A percentile compares a stretch with the other conserved stretches of the same genome.
These are phyloP conservation scores for Penicillium sp. DNA, from an alignment of 2,329 filamentous ascomycete genomes.

Conservation along the genomic window DNA sequence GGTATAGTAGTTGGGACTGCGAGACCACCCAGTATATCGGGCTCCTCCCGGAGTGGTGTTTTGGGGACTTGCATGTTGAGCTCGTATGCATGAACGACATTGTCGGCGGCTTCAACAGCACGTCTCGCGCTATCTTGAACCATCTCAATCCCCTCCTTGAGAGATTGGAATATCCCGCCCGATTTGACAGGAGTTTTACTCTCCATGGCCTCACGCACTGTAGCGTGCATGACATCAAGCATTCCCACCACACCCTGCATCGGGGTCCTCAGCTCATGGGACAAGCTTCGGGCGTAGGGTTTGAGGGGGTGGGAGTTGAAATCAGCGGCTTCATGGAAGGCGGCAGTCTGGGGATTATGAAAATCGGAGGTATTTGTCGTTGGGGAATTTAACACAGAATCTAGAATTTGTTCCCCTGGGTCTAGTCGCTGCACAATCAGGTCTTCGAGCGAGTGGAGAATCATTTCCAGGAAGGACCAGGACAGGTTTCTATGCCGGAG, in stretches of 20 bases:
- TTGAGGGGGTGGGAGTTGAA: conserved; percentile 62
- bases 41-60: conserved; percentile 48
- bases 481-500: conserved; percentile 54
- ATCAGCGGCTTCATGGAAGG: conserved; percentile 56
- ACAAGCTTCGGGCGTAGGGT: conserved; percentile 69
- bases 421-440: conserved; percentile 59
- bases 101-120: conserved; percentile 71
- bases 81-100: conserved; percentile 72
- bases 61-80: conserved; percentile 73
- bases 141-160: conserved; percentile 68
- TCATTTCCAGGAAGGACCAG: conserved; percentile 66
- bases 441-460: conserved; percentile 67
- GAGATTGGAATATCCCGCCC: conserved; percentile 56
- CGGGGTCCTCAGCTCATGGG: conserved; percentile 68
- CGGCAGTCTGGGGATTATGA: conserved; percentile 40
- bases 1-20: conserved; percentile 18
- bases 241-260: conserved; percentile 76
- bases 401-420: background rate
- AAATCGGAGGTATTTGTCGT: conserved; percentile 18
- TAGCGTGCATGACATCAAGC: conserved; percentile 73
- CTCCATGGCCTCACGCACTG: conserved; percentile 63
- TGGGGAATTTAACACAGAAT: background rate
- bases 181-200: conserved; percentile 51
- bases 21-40: conserved; percentile 30
- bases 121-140: conserved; percentile 71